Evolutionary conservation across 2,329 filamentous ascomycete genomes (phyloP), one percentile per base, ranked within the genome.

Genomic region (Colletotrichum aenigma): DNA sequence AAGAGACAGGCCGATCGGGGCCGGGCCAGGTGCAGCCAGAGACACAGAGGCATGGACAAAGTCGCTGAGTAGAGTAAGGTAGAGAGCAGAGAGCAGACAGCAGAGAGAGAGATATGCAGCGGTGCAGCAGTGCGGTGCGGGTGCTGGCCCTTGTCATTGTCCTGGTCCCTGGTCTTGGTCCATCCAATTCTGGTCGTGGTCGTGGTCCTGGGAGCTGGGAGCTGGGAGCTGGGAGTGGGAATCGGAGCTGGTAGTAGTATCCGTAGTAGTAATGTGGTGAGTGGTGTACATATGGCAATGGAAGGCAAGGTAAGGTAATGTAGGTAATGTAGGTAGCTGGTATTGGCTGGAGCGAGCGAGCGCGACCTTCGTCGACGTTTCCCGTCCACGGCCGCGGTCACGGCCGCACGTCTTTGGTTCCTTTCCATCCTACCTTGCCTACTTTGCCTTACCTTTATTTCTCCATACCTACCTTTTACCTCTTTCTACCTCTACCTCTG

Each of bases 331-430:
- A 28, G 26, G 16, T 61, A 28, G 21, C 55, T 58, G 21, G 58
- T 61, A 30, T 61, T 30, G 30, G 38, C 65, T 55, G 65, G 28
- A 67, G 65, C 48, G 67, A 60, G 68, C 55, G 67, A 62, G 67
- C 67, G 67, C 55, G 67, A 62, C 24, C 68, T 64, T 74, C 71
- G 55, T 75, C 61, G 73, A 75, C 74, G 74, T 76, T 76, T 76
- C 65, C 67, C 36, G 36, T 70, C 58, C 67, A 70, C 56, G 55
- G 60, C 66, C 67, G 48, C 26, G 56, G 61, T 30, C 67, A 62
- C 38, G 56, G 58, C 56, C 67, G 26, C 64, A 66, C 64, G 64
- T 66, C 66, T 55, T 18, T 68, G 21, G 21, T 26, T 30, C 32
- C 32, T 65, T 24, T 34, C 28, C 28, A 34, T 34, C 28, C 61